Evolutionary conservation across 805 yeast genomes (phyloP).

Genomic region (Wickerhamiella kurtzmanii): DNA sequence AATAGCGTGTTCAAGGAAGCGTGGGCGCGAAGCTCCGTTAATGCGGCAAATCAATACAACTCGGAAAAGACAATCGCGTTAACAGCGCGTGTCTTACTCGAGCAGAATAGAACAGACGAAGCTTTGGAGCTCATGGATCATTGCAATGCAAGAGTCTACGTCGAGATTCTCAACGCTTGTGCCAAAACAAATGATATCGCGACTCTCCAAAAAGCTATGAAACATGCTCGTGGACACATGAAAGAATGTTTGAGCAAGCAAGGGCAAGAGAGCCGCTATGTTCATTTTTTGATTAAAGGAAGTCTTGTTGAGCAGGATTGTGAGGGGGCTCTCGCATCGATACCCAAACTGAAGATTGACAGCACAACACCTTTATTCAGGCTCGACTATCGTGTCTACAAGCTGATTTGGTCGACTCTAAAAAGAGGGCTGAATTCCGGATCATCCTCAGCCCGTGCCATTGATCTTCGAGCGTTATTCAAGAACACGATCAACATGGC

Average conservation of each 20-base stretch:
- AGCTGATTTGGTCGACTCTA: not conserved
- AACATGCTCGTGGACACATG: not conserved
- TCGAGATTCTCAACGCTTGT: not conserved
- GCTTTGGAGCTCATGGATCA: not conserved
- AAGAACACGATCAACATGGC: not conserved
- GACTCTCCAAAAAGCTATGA: not conserved
- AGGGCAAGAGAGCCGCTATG: not conserved
- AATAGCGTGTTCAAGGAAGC: constrained; percentile 2
- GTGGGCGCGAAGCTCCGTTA: not conserved
- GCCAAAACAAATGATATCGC: not conserved
- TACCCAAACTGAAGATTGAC: not conserved
- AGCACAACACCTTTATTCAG: not conserved
- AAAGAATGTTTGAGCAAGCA: constrained; percentile 8
- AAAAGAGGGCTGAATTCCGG: not conserved
- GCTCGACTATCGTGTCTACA: not conserved
- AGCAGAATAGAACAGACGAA: not conserved
- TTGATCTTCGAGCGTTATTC: not conserved
- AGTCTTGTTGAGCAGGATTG: not conserved
- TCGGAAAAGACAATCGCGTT: not conserved
- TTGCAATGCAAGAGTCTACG: constrained; percentile 1
- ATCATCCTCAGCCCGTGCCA: not conserved
- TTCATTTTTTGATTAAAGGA: not conserved
- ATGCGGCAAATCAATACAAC: no score
- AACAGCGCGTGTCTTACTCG: not conserved
- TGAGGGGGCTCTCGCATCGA: not conserved